Evolutionary conservation across 805 yeast genomes (phyloP).

Genomic region (Hemisphaericaspora nanyangensis): DNA sequence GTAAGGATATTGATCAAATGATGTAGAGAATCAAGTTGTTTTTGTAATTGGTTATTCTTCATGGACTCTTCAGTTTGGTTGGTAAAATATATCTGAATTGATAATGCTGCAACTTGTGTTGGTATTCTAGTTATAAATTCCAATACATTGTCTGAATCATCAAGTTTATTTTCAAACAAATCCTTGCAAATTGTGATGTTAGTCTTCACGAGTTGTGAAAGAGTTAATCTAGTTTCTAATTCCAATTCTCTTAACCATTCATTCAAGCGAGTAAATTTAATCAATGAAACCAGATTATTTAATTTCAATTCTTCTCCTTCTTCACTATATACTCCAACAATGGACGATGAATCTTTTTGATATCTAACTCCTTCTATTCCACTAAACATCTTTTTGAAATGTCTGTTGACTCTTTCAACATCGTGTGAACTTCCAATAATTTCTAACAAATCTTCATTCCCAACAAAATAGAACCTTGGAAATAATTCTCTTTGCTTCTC

Average conservation of each 20-base stretch:
- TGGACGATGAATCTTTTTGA: conserved; percentile 26
- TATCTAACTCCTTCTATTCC: conserved; percentile 49
- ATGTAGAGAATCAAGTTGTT: conserved; percentile 4
- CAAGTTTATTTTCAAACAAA: neutral
- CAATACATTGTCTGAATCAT: conserved; percentile 2
- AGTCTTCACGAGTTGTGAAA: conserved; percentile 32
- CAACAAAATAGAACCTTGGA: conserved; percentile 82
- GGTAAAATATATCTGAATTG: conserved; percentile 60
- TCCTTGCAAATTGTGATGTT: conserved; percentile 21
- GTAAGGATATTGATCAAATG: conserved; percentile 25
- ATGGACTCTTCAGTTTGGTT: conserved; percentile 29
- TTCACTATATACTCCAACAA: conserved; percentile 52
- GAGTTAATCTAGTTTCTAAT: conserved; percentile 42
- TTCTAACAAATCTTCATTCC: conserved; percentile 85
- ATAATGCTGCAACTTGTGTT: conserved; percentile 52
- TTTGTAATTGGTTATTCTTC: neutral
- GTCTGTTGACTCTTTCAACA: conserved; percentile 46
- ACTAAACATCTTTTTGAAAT: conserved; percentile 66
- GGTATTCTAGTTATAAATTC: conserved; percentile 42
- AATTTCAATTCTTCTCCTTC: conserved; percentile 60
- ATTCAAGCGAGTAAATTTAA: conserved; percentile 40
- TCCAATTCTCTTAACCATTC: conserved; percentile 68
- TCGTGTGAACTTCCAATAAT: conserved; percentile 66
- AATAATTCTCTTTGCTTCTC: conserved; percentile 75
- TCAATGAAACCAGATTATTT: conserved; percentile 38